Evolutionary conservation across 352 stramenopile genomes (phyloP), one percentile per base, ranked within the genome.

Genomic region (Phytophthora agathidicida): DNA sequence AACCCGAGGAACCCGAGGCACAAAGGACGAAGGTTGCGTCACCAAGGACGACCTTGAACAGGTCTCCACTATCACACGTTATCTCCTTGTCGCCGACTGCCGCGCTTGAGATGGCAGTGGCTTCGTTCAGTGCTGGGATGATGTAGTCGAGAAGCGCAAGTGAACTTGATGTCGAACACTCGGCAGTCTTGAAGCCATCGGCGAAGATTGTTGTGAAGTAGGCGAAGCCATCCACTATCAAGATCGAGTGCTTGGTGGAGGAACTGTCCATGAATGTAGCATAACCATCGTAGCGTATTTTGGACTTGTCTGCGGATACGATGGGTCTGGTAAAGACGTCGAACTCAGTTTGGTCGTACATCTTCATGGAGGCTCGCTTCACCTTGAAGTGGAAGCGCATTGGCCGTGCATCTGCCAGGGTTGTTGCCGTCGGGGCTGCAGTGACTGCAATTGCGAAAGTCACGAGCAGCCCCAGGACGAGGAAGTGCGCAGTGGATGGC

Each of bases 301-400:
- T 36, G 14, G 51, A 26, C 6, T 62, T 59, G 38, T 59, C 54
- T 0, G 36, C 24, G 3, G 43, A 64, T 35, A 71, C 51, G 22
- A 77, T 51, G 5, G 61, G 72, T 23, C 70, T 77, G 5, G 63
- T 68, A 23, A 79, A 68, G 13, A 75, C 51, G 27, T 78, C 46
- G 35, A 77, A 71, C 33, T 75, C 36, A 16, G 59, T 46, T 7
- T 67, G 44, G 8, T 62, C 72, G 20, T 64, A 65, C 10, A 78
- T 51, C 31, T 41, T 24, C 73, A 82, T 79, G 13, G 65, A 64
- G 23, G 9, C 35, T 9, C 73, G 61, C 45, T 79, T 78, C 33
- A 75, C 35, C 1, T 33, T 75, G 31, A 79, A 65, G 6, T 67
- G 68, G 14, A 77, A 27, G 6, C 38, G 51, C 4, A 82, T 43